Conservation (phyloP, 108 stramenopile species). For the Cyclotella cryptica region DNA sequence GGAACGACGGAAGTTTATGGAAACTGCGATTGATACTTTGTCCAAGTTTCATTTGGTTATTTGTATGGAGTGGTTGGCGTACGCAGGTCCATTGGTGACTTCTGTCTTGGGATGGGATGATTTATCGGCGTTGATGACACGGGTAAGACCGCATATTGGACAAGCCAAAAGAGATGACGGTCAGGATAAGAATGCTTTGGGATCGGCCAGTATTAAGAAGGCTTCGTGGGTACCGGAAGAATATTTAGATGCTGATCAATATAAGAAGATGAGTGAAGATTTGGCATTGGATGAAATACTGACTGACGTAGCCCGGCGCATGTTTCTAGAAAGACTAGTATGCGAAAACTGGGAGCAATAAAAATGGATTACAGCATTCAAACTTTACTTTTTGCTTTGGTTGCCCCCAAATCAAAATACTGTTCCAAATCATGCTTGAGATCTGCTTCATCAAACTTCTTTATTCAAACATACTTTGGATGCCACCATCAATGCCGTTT, state of each 20-base stretch:
- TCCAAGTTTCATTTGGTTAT: slow-evolving; percentile 78
- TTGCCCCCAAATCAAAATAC: too few species aligned
- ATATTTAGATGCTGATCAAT: slow-evolving; percentile 62
- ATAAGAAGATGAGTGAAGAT: slow-evolving; percentile 79
- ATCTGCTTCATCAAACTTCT: neutral
- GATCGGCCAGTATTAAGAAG: slow-evolving; percentile 75
- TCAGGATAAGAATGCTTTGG: slow-evolving; percentile 72
- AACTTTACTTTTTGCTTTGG: neutral
- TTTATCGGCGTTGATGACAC: slow-evolving; percentile 64
- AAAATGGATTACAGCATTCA: neutral
- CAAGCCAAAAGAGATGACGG: slow-evolving; percentile 80
- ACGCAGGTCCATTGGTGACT: slow-evolving; percentile 61
- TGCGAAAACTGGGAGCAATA: slow-evolving; percentile 52
- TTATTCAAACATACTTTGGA: slow-evolving; percentile 6
- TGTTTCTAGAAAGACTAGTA: slow-evolving; percentile 84
- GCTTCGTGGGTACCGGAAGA: slow-evolving; percentile 78
- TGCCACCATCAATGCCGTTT: slow-evolving; percentile 64
- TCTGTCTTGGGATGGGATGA: slow-evolving; percentile 79
- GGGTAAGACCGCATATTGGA: slow-evolving; percentile 74
- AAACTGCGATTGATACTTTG: slow-evolving; percentile 68
- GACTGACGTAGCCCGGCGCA: slow-evolving; percentile 78
- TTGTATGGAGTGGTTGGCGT: slow-evolving; percentile 86
- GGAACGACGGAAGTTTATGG: slow-evolving; percentile 57
- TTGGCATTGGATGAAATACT: slow-evolving; percentile 83
- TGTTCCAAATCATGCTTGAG: neutral